Percentiles rank a stretch among this genome's conserved stretches.
Conservation (phyloP, 306 rosid species). For the Urtica urens region DNA sequence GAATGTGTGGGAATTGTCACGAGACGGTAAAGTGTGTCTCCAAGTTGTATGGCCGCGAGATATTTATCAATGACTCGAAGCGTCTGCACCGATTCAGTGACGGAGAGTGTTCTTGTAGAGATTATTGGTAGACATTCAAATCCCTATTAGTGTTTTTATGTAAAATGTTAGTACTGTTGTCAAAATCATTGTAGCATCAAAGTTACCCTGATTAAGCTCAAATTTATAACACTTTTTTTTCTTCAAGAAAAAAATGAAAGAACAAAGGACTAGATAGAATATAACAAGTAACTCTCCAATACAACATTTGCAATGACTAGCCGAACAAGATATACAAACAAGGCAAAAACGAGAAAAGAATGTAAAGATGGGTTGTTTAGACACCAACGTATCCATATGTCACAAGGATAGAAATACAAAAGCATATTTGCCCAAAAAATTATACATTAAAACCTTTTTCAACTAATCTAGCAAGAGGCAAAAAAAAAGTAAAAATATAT, state of each 20-base stretch:
- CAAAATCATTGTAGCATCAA: no score
- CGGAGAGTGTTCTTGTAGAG: constrained; percentile 79
- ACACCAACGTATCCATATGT: constrained; percentile 20
- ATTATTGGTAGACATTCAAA: constrained; percentile 57
- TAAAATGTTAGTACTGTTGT: no score
- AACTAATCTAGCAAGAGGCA: background rate
- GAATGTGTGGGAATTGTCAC: constrained; percentile 76
- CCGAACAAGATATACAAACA: constrained; percentile 11
- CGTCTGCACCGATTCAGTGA: constrained; percentile 71
- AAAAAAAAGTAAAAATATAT: constrained; percentile 1
- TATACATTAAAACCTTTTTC: constrained; percentile 13
- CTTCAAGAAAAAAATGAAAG: no score
- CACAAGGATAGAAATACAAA: constrained; percentile 11
- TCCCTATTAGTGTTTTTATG: no score
- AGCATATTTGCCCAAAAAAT: constrained; percentile 12
- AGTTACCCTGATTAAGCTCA: no score
- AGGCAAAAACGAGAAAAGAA: constrained; percentile 9
- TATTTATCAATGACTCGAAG: constrained; percentile 49
- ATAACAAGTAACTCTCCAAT: background rate
- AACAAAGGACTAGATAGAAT: background rate
- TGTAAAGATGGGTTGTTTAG: constrained; percentile 8
- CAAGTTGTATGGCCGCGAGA: constrained; percentile 55
- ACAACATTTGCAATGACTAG: constrained; percentile 3
- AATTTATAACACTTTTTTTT: no score
- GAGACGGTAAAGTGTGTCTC: constrained; percentile 64